Evolutionary conservation across 2,329 filamentous ascomycete species (phyloP), one percentile per base, ranked within the genome.

Genomic region (Phialemoniopsis sp.): DNA sequence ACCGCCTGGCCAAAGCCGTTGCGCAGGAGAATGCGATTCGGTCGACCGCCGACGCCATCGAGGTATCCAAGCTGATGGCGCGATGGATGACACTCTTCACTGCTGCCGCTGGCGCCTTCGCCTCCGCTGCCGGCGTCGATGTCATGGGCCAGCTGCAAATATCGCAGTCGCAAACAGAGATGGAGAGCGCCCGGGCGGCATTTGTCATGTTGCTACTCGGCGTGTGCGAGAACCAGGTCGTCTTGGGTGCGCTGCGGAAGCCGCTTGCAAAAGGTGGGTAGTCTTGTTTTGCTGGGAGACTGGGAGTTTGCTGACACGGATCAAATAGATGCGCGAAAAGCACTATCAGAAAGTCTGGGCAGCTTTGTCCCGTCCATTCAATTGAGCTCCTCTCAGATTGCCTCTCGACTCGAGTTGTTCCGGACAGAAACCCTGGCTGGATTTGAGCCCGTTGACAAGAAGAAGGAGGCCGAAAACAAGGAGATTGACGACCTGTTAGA

Each of bases 1-100:
- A 95, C 60, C 82, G 90, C 4, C 89, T 98, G 37, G 88, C 89
- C 3, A 95, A 94, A 63, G 86, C 84, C 0, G 89, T 97, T 37
- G 85, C 72, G 2, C 66, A 76, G 35, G 76, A 71, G 0, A 60
- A 55, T 1, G 70, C 67, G 2, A 73, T 80, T 35, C 62, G 56
- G 41, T 65, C 63, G 17, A 52, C 60, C 13, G 57, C 66, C 19
- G 68, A 74, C n/a, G 75, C 72, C 0, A 49, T 80, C 8, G 64
- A 71, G 15, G 57, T 80, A 29, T 66, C 72, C 17, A 60, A 61
- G 38, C 57, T 72, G 32, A 67, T 78, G 40, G 72, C 72, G 15
- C 66, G 66, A 46, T 84, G 79, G 77, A 80, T 82, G 72, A 54
- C 66, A 2, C 56, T 80, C 14, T 79, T 80, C 46, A 68, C 73